phyloP scores from a whole-genome alignment of 306 rosid genomes.

The Castanea mollissima region DNA sequence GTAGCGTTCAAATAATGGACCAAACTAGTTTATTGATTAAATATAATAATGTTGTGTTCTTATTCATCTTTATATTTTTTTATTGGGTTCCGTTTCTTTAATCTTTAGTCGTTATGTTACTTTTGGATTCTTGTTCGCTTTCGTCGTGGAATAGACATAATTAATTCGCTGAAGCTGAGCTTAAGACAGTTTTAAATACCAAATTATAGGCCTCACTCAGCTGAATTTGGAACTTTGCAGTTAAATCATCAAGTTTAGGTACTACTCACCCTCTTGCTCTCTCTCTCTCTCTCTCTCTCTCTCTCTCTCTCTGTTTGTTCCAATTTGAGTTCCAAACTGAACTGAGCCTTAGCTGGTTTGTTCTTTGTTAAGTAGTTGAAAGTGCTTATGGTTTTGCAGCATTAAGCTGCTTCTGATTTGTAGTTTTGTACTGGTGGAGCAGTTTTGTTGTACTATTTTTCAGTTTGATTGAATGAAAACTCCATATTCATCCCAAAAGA shows the following conservation, averaged over 20 bases:
- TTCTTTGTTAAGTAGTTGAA: too few relatives aligned
- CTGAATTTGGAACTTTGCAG: conserved; percentile 20
- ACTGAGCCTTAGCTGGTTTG: background rate
- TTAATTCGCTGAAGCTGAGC: conserved; percentile 18
- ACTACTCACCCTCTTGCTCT: background rate
- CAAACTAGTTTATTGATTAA: conserved; percentile 19
- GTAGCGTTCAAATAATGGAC: conserved; percentile 26
- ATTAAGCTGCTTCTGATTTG: too few relatives aligned
- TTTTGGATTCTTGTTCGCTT: conserved; percentile 41
- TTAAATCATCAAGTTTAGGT: conserved; percentile 10
- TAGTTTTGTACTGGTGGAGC: too few relatives aligned
- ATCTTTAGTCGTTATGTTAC: conserved; percentile 30
- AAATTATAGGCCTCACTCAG: conserved; percentile 3
- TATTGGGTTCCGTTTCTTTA: conserved; percentile 13
- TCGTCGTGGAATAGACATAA: conserved; percentile 20
- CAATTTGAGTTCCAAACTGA: background rate
- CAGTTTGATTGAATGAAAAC: too few relatives aligned
- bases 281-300: too few relatives aligned
- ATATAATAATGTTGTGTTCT: conserved; percentile 14
- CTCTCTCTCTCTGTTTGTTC: background rate
- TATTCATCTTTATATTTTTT: conserved; percentile 1
- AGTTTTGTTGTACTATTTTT: too few relatives aligned
- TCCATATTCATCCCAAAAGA: too few relatives aligned
- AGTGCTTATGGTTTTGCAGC: too few relatives aligned
- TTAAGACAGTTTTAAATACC: conserved; percentile 10